These are phyloP conservation scores for Solanum hybrid DNA, from an alignment of 305 asterid genomes.

Conservation along the genomic window DNA sequence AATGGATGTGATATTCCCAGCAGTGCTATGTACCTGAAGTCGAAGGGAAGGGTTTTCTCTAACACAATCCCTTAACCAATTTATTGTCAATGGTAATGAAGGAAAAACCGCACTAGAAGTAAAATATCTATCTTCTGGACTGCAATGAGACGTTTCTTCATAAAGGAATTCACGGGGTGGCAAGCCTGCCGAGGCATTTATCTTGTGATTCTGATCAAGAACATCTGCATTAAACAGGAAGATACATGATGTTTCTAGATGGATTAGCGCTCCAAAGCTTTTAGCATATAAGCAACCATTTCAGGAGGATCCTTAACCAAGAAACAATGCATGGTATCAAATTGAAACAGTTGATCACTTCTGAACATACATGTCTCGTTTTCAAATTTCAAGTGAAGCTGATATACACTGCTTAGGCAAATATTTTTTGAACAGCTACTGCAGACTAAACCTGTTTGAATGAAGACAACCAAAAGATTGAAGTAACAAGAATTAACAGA, in stretches of 20 bases:
- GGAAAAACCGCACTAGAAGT: slow-evolving; percentile 67
- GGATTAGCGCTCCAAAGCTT: neutral
- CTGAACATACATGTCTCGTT: neutral
- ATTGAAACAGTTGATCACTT: neutral
- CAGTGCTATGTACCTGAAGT: slow-evolving; percentile 46
- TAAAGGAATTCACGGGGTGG: slow-evolving; percentile 39
- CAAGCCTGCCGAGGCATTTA: slow-evolving; percentile 21
- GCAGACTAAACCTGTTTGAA: neutral
- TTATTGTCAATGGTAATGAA: slow-evolving; percentile 69
- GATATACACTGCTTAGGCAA: neutral
- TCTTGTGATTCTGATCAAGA: slow-evolving; percentile 30
- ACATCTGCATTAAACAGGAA: slow-evolving; percentile 30
- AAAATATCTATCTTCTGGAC: slow-evolving; percentile 35
- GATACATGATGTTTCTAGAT: neutral
- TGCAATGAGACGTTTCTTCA: slow-evolving; percentile 31
- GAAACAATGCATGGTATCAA: neutral
- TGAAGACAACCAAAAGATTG: neutral
- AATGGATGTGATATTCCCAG: neutral
- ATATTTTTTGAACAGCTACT: neutral
- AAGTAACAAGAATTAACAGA: neutral
- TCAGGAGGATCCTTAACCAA: neutral
- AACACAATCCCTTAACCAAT: slow-evolving; percentile 60
- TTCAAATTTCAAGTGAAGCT: neutral
- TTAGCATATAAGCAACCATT: neutral
- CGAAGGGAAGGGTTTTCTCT: slow-evolving; percentile 53